These are phyloP conservation scores for Calonectria pseudoturangicola DNA, from an alignment of 2,329 filamentous ascomycete species.

Conservation along the genomic window DNA sequence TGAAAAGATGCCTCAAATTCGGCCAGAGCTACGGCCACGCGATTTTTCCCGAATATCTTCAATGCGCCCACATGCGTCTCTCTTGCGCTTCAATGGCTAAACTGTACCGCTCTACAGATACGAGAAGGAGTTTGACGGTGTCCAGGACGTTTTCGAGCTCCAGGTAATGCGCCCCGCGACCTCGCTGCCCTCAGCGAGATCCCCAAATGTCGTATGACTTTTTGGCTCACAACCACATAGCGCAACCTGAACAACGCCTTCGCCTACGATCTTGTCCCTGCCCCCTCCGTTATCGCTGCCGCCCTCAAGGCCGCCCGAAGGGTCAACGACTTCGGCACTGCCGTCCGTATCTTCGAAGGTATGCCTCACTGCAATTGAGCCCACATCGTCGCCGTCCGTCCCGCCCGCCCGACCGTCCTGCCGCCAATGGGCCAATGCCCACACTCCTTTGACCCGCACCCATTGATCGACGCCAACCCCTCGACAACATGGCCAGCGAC, in stretches of 20 bases:
- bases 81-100: slow-evolving; percentile 55
- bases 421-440: slow-evolving; percentile 12
- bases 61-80: slow-evolving; percentile 49
- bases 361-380: slow-evolving; percentile 61
- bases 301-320: slow-evolving; percentile 94
- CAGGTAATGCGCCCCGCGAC: slow-evolving; percentile 78
- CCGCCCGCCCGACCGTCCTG: slow-evolving; percentile 41
- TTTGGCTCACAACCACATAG: slow-evolving; percentile 61
- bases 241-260: slow-evolving; percentile 99
- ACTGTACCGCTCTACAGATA: slow-evolving; percentile 77
- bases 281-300: slow-evolving; percentile 90
- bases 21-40: slow-evolving; percentile 51
- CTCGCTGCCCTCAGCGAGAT: slow-evolving; percentile 48
- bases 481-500: slow-evolving; percentile 23
- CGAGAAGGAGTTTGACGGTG: slow-evolving; percentile 98
- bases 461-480: slow-evolving; percentile 38
- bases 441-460: slow-evolving; percentile 28
- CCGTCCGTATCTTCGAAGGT: slow-evolving; percentile 99
- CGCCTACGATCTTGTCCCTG: slow-evolving; percentile 99
- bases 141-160: slow-evolving; percentile 99
- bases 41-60: slow-evolving; percentile 54
- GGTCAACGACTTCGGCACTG: slow-evolving; percentile 99
- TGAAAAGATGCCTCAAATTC: slow-evolving; percentile 54
- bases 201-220: slow-evolving; percentile 57
- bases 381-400: slow-evolving; percentile 36